phyloP scores from a whole-genome alignment of 2,329 filamentous ascomycete genomes.

The Bertia moriformis region DNA sequence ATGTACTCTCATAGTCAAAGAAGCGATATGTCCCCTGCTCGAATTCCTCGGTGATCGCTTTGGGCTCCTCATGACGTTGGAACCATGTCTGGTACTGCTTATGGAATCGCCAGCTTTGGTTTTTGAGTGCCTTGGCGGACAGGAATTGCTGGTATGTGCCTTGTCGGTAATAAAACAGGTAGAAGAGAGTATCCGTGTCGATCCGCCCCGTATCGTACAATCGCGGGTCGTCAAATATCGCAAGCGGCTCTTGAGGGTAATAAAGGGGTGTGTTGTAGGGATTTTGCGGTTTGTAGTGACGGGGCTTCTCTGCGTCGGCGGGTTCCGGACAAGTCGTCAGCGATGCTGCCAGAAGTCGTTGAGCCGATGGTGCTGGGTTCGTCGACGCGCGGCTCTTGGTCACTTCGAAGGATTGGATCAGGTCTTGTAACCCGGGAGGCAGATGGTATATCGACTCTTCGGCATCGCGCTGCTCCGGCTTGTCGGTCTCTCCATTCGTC shows the following conservation, averaged over 20 bases:
- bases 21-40: constrained; percentile 98
- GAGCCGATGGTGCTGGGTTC: constrained; percentile 33
- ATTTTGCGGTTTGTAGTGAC: constrained; percentile 70
- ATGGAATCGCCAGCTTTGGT: constrained; percentile 97
- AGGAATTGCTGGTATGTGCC: constrained; percentile 90
- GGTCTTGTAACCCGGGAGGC: constrained; percentile 72
- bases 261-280: constrained; percentile 63
- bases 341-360: constrained; percentile 63
- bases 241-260: constrained; percentile 83
- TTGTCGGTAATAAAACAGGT: constrained; percentile 98
- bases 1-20: constrained; percentile 98
- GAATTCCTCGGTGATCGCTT: constrained; percentile 95
- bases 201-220: constrained; percentile 61
- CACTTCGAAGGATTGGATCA: constrained; percentile 79
- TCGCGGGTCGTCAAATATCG: constrained; percentile 80
- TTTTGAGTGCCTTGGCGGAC: constrained; percentile 90
- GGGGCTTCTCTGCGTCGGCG: constrained; percentile 66
- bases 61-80: constrained; percentile 93
- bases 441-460: constrained; percentile 87
- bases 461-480: constrained; percentile 25
- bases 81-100: constrained; percentile 99
- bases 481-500: constrained; percentile 32
- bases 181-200: constrained; percentile 92
- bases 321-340: constrained; percentile 61
- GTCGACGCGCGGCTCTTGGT: constrained; percentile 57